Percentiles rank a stretch among this genome's conserved stretches.
These are phyloP conservation scores for Fusarium longipes DNA, from an alignment of 2,329 filamentous ascomycete genomes.

Conservation along the genomic window DNA sequence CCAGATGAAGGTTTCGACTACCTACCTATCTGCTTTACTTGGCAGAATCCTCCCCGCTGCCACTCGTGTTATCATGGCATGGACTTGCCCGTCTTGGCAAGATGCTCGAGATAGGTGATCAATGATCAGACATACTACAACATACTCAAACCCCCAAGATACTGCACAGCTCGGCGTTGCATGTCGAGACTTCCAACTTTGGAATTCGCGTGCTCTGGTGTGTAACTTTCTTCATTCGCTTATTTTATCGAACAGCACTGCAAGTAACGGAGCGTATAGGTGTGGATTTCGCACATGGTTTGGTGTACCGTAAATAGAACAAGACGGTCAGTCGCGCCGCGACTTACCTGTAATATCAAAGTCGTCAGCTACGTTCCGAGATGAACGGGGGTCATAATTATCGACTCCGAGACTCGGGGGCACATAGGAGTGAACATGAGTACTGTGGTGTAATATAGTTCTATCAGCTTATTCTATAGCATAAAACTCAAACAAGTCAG, in stretches of 20 bases:
- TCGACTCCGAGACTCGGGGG: not conserved
- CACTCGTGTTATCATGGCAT: not conserved
- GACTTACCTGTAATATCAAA: constrained; percentile 1
- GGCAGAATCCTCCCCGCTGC: not conserved
- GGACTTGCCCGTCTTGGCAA: not conserved
- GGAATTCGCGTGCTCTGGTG: not conserved
- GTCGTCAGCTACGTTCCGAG: constrained; percentile 1
- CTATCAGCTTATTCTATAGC: too few species aligned
- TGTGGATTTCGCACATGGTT: not conserved
- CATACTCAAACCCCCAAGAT: too few species aligned
- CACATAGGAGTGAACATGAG: not conserved
- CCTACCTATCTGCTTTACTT: not conserved
- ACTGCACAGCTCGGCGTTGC: too few species aligned
- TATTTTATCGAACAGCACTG: not conserved
- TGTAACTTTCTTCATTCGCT: not conserved
- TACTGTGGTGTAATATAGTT: not conserved
- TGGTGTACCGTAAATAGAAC: constrained; percentile 3
- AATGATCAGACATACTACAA: not conserved
- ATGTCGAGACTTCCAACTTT: not conserved
- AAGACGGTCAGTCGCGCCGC: constrained; percentile 1
- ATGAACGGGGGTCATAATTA: constrained; percentile 1
- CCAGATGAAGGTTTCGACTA: not conserved
- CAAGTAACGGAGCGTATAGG: not conserved
- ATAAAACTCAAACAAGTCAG: too few species aligned
- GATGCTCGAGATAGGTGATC: not conserved